Evolutionary conservation across 2,329 filamentous ascomycete genomes (phyloP), one percentile per base, ranked within the genome.

Genomic region (Aspergillus vadensis): DNA sequence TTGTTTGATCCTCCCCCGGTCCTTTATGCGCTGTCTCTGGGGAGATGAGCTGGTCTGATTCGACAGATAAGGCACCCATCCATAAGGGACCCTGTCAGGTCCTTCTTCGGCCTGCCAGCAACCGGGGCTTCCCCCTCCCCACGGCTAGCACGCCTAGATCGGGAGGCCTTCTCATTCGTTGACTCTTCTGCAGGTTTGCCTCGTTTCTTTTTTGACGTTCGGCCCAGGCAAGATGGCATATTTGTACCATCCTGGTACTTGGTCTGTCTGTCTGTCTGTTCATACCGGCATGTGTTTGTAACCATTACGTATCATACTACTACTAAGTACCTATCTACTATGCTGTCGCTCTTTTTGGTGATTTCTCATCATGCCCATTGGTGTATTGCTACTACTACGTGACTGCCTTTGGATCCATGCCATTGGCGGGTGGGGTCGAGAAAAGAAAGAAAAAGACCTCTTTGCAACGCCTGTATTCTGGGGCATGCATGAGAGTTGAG

Each of bases 151-250:
- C 44, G 23, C 14, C 44, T 49, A 3, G 14, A 27, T 49, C 44
- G 44, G 44, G 8, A 25, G 15, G 19, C 44, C 23, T 27, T 17
- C 23, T 23, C 44, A 50, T 50, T 50, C 25, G 14, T 50, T 17
- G 25, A 17, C 25, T 4, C 15, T 50, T 50, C 47, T 50, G 47
- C 47, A 50, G 47, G 47, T 30, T 30, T 30, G 47, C 47, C 47
- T 50, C 25, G 47, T 50, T 50, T 50, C 25, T 17, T 49, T 49
- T 49, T 49, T 49, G 44, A 49, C 44, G 23, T 19, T 49, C 44
- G 44, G 21, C 14, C 21, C 23, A n/a, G 23, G 15, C 21, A 49
- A 23, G 44, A 14, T 30, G 44, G 15, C 21, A 49, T 23, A 7
- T 30, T 49, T 15, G 44, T 44, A 44, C 41, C 41, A 21, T 21